Percentiles rank a stretch among this genome's conserved stretches.
These are phyloP conservation scores for Epichloe baconii DNA, from an alignment of 2,329 filamentous ascomycete species.

Conservation along the genomic window DNA sequence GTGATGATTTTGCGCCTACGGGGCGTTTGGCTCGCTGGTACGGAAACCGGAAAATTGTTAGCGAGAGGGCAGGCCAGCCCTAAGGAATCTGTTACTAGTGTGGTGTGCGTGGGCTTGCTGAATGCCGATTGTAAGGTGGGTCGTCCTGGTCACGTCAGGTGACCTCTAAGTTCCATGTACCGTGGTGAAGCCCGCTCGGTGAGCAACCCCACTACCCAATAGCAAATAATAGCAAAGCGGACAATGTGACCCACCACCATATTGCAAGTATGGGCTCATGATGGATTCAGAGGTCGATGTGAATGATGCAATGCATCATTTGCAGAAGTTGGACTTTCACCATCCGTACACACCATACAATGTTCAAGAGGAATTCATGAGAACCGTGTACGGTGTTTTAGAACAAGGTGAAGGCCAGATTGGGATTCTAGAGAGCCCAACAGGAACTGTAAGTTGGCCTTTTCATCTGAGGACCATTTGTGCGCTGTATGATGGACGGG, in stretches of 20 bases:
- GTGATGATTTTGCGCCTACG: slow-evolving; percentile 26
- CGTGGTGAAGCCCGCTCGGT: slow-evolving; percentile 9
- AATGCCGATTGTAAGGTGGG: slow-evolving; percentile 1
- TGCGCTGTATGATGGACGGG: not conserved
- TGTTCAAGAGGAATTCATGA: slow-evolving; percentile 84
- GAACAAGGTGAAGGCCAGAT: slow-evolving; percentile 59
- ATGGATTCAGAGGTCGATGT: slow-evolving; percentile 6
- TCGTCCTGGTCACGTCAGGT: slow-evolving; percentile 15
- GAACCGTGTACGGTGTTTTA: slow-evolving; percentile 63
- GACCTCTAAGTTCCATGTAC: slow-evolving; percentile 11
- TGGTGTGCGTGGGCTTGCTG: not conserved
- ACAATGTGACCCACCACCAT: not conserved
- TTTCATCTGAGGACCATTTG: not conserved
- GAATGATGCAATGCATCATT: slow-evolving; percentile 9
- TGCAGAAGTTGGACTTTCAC: slow-evolving; percentile 50
- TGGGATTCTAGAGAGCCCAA: slow-evolving; percentile 88
- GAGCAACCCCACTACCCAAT: not conserved
- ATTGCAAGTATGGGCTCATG: not conserved
- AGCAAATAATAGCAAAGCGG: not conserved
- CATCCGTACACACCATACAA: slow-evolving; percentile 81
- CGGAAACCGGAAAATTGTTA: slow-evolving; percentile 21
- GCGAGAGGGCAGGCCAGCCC: slow-evolving; percentile 30
- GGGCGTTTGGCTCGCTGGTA: slow-evolving; percentile 13
- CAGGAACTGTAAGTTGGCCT: slow-evolving; percentile 46
- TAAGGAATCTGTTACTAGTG: slow-evolving; percentile 14